Percentiles rank a stretch among this genome's conserved stretches.
Conservation (phyloP, 1,284 basidiomycete genomes). For the Leccinum subrobustum region DNA sequence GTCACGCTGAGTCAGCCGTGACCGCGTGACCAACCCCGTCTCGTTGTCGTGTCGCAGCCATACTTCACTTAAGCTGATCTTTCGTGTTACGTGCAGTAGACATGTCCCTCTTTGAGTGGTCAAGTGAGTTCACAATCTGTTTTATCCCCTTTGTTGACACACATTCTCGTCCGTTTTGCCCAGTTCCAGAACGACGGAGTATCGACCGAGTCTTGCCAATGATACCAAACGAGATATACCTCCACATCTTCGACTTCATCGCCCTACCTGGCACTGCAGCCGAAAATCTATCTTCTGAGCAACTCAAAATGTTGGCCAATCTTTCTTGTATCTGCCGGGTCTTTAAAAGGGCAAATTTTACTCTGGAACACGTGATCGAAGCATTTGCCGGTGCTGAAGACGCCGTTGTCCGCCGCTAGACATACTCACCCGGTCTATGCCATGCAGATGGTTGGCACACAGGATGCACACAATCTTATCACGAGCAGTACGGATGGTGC, state of each 20-base stretch:
- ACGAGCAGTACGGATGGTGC: slow-evolving; percentile 95
- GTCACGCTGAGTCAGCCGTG: no score
- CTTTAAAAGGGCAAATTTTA: slow-evolving; percentile 80
- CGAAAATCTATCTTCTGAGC: neutral
- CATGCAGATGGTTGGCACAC: slow-evolving; percentile 96
- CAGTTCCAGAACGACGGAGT: neutral
- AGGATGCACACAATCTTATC: slow-evolving; percentile 96
- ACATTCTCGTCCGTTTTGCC: neutral
- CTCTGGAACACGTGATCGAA: slow-evolving; percentile 99
- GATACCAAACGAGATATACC: neutral
- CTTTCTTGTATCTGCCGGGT: neutral
- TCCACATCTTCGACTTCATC: neutral
- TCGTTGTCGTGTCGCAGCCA: no score
- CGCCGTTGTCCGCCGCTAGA: slow-evolving; percentile 90
- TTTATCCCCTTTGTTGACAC: neutral
- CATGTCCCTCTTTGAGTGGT: neutral
- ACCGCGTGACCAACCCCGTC: no score
- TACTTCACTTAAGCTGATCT: no score
- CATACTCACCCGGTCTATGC: slow-evolving; percentile 99
- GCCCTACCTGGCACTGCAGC: no score
- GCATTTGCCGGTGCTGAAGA: slow-evolving; percentile 93
- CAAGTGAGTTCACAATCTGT: neutral
- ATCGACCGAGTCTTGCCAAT: neutral
- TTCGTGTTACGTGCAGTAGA: neutral
- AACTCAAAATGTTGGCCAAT: neutral